Conservation (phyloP, 305 asterid species). For the Fraxinus latifolia region DNA sequence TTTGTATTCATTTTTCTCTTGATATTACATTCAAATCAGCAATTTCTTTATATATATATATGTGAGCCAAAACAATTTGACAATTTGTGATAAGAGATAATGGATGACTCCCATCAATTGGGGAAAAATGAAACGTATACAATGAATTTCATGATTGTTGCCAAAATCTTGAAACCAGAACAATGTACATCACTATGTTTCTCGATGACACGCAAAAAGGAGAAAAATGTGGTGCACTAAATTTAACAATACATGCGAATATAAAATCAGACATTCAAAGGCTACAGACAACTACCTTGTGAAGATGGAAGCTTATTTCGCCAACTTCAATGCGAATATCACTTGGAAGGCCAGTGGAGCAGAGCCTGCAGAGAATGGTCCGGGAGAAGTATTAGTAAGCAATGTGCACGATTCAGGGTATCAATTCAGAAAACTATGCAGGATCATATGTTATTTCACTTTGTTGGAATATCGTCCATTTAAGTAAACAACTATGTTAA, state of each 20-base stretch:
- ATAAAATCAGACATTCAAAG: background rate
- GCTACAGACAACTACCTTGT: conserved; percentile 36
- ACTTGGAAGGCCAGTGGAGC: conserved; percentile 48
- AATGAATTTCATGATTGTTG: background rate
- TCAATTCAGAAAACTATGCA: background rate
- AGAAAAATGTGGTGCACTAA: background rate
- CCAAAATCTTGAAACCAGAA: background rate
- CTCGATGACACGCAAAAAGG: background rate
- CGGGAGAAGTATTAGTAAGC: background rate
- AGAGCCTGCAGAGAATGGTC: conserved; percentile 35
- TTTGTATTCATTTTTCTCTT: background rate
- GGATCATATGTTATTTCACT: background rate
- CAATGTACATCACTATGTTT: background rate
- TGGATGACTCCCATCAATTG: background rate
- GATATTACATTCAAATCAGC: background rate
- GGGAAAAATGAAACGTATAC: background rate
- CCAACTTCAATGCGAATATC: conserved; percentile 46
- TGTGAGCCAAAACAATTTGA: background rate
- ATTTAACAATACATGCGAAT: background rate
- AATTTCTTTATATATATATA: background rate
- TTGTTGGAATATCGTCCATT: background rate
- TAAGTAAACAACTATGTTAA: background rate
- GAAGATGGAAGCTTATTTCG: conserved; percentile 49
- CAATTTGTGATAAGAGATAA: background rate
- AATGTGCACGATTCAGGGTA: background rate